These are phyloP conservation scores for Stagonosporopsis tanaceti DNA, from an alignment of 2,329 filamentous ascomycete species.

Conservation along the genomic window DNA sequence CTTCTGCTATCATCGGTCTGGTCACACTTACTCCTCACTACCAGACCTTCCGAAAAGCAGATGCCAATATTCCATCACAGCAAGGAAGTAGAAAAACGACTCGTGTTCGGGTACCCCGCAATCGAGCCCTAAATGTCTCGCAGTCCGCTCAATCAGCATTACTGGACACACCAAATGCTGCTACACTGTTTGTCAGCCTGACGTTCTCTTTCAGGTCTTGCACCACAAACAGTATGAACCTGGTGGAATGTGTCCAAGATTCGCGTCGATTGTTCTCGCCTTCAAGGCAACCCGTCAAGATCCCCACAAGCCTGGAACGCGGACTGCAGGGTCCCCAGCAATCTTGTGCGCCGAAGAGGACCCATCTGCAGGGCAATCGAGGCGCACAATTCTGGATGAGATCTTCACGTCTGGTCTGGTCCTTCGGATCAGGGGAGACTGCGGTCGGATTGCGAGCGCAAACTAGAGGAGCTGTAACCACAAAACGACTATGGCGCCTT, in stretches of 20 bases:
- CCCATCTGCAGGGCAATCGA: constrained; percentile 14
- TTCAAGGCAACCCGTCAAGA: neutral
- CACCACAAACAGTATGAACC: neutral
- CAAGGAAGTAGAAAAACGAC: neutral
- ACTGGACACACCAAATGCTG: neutral
- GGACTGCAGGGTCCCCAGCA: neutral
- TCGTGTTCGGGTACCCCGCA: neutral
- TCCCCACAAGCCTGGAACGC: constrained; percentile 11
- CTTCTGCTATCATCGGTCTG: neutral
- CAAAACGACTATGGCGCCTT: neutral
- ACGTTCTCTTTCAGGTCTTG: neutral
- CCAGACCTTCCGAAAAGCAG: neutral
- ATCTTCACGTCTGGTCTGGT: constrained; percentile 4
- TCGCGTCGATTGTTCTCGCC: neutral
- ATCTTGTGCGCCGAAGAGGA: constrained; percentile 6
- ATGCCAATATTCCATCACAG: neutral
- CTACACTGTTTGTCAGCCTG: neutral
- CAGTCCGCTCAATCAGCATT: neutral
- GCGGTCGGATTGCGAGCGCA: neutral
- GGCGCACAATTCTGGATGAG: constrained; percentile 3
- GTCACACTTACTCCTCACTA: neutral
- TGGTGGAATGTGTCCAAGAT: constrained; percentile 1
- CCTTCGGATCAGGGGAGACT: constrained; percentile 6
- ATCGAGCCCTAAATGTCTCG: neutral
- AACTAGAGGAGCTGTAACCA: neutral